Base-by-base conservation (phyloP, 1,139 yeast species). In the Kodamaea arcana region DNA sequence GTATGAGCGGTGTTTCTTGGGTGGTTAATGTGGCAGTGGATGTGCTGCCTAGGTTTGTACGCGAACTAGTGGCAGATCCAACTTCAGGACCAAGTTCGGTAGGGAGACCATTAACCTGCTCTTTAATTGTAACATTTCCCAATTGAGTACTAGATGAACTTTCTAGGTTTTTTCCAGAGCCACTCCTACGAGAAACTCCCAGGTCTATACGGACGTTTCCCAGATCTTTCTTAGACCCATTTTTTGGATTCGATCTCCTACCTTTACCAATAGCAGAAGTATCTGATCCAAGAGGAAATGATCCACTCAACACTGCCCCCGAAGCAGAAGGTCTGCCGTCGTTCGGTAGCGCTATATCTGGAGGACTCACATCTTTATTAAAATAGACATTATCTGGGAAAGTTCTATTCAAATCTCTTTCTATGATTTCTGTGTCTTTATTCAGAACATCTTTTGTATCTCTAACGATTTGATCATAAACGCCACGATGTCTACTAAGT, bases 321-420 rank as follows among this genome's bases (percentile, higher is more conserved):
- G 39, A 5, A 40, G 30, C 18, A 24, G 34, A 17, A 33, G 33
- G n/a, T 27, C 34, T 5, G n/a, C n/a, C n/a, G n/a, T 6, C 33
- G 16, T 11, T 31, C 16, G 39, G 31, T 18, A n/a, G 17, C 21
- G 31, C 26, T 13, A 25, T 17, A 13, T 25, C 28, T 7, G 28
- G 28, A 5, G 28, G 28, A 25, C 14, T 25, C 36, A 34, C 30
- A 35, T 35, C 16, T 41, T 44, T 42, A 29, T 66, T 80, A 54
- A 90, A 92, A 56, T 83, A 78, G 12, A 80, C 65, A 50, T 92
- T 92, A 54, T 90, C 97, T 0, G 98, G 98, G 50, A 92, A 92
- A 0, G 98, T 92, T 41, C 98, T 72, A 55, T 88, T 80, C 51
- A 92, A 68, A 54, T 92, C 98, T 34, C 97, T 75, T 52, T 92